Conservation (phyloP, 768 basidiomycete genomes). For the Tulasnella sp. region DNA sequence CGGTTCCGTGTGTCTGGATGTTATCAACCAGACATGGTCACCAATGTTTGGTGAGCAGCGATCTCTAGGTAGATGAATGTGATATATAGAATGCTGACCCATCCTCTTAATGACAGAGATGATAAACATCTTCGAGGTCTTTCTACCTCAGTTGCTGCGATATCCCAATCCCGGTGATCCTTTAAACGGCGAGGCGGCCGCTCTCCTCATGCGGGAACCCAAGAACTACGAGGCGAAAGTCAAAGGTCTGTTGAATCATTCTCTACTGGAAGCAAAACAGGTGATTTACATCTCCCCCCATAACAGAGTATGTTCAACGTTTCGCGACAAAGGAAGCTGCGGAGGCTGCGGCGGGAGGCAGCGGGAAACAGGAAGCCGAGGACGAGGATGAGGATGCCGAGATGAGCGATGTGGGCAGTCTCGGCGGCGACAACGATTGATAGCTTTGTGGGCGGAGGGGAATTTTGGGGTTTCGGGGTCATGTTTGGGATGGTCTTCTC, state of each 20-base stretch:
- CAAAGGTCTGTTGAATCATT: conserved; percentile 43
- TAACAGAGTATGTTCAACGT: conserved; percentile 86
- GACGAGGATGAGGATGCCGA: conserved; percentile 52
- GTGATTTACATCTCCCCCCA: conserved; percentile 12
- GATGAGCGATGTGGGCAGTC: conserved; percentile 80
- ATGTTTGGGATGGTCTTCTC: neutral
- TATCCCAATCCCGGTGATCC: conserved; percentile 99
- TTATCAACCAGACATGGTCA: conserved; percentile 99
- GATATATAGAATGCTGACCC: neutral
- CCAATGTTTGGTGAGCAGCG: conserved; percentile 86
- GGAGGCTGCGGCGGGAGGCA: conserved; percentile 53
- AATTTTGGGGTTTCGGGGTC: too few species aligned
- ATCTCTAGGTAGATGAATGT: neutral
- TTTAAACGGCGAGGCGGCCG: conserved; percentile 94
- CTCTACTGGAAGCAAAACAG: too few species aligned
- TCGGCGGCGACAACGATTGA: conserved; percentile 56
- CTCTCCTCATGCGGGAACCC: conserved; percentile 92
- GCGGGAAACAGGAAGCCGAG: conserved; percentile 45
- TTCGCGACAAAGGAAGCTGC: conserved; percentile 87
- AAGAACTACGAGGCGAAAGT: conserved; percentile 93
- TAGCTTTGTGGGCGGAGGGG: too few species aligned
- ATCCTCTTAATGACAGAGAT: conserved; percentile 53
- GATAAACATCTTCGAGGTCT: conserved; percentile 99
- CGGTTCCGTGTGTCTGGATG: conserved; percentile 95
- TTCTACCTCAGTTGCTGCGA: conserved; percentile 89